These are phyloP conservation scores for Aureobasidium zeae DNA, from an alignment of 2,329 filamentous ascomycete species.

Conservation along the genomic window DNA sequence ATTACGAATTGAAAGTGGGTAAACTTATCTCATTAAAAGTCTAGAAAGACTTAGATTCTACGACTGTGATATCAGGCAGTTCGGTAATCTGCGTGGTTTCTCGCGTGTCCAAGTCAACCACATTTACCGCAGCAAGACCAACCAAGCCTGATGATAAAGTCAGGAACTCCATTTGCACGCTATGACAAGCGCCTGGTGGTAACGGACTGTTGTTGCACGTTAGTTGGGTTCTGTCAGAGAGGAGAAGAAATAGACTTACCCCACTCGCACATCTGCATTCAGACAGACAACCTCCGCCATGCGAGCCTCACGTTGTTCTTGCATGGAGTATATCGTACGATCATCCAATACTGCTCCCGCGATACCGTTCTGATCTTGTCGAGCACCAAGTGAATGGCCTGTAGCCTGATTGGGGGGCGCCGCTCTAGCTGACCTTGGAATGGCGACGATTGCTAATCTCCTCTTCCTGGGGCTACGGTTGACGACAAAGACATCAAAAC, in stretches of 20 bases:
- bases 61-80: slow-evolving; percentile 9
- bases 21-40: too few species aligned
- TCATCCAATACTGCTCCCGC: slow-evolving; percentile 21
- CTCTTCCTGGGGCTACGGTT: slow-evolving; percentile 55
- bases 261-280: slow-evolving; percentile 62
- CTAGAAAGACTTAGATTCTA: too few species aligned
- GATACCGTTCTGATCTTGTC: slow-evolving; percentile 29
- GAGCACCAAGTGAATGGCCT: not conserved
- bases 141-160: slow-evolving; percentile 57
- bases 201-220: slow-evolving; percentile 44
- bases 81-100: slow-evolving; percentile 14
- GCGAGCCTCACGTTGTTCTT: slow-evolving; percentile 35
- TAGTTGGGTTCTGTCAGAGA: not conserved
- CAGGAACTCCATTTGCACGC: slow-evolving; percentile 62
- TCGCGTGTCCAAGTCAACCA: slow-evolving; percentile 56
- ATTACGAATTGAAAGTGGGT: too few species aligned
- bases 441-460: slow-evolving; percentile 59
- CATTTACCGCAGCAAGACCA: slow-evolving; percentile 58
- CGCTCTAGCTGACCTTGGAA: slow-evolving; percentile 54
- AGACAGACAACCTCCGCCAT: slow-evolving; percentile 60
- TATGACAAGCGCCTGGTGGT: slow-evolving; percentile 61
- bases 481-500: slow-evolving; percentile 65
- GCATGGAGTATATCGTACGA: slow-evolving; percentile 7
- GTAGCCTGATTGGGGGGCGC: slow-evolving; percentile 24
- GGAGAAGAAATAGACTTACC: slow-evolving; percentile 36